phyloP scores from a whole-genome alignment of 371 early-diverging fungal species.

The Fennellomyces sp. region DNA sequence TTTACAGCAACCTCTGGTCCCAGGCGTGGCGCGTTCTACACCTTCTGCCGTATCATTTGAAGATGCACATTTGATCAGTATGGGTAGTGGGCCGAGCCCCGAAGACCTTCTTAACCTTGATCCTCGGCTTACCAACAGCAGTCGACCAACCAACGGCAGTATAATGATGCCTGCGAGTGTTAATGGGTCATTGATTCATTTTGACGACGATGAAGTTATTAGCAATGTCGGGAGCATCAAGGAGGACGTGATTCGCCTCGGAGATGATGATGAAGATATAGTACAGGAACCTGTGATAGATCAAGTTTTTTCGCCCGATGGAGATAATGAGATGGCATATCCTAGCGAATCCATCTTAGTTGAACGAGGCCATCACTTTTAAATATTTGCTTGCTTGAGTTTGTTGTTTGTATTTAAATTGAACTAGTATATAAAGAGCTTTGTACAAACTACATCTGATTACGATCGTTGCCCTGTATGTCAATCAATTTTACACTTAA shows the following conservation, averaged over 20 bases:
- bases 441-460: neutral
- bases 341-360: slow-evolving; percentile 48
- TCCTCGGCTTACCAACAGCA: slow-evolving; percentile 8
- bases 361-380: slow-evolving; percentile 8
- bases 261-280: slow-evolving; percentile 18
- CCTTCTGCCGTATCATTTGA: slow-evolving; percentile 61
- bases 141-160: neutral
- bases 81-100: slow-evolving; percentile 56
- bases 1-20: slow-evolving; percentile 12
- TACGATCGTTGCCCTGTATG: no score
- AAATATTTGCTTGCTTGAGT: neutral
- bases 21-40: slow-evolving; percentile 14
- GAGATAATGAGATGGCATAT: slow-evolving; percentile 62
- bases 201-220: slow-evolving; percentile 37
- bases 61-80: slow-evolving; percentile 60
- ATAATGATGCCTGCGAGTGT: slow-evolving; percentile 12
- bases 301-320: slow-evolving; percentile 60
- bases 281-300: slow-evolving; percentile 1
- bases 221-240: slow-evolving; percentile 1
- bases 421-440: no score
- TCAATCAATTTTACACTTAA: no score
- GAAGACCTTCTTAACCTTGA: slow-evolving; percentile 11
- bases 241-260: slow-evolving; percentile 23
- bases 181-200: slow-evolving; percentile 42
- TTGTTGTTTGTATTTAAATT: no score